Conservation (phyloP, 768 basidiomycete species). For the Boletus vermiculosoides region DNA sequence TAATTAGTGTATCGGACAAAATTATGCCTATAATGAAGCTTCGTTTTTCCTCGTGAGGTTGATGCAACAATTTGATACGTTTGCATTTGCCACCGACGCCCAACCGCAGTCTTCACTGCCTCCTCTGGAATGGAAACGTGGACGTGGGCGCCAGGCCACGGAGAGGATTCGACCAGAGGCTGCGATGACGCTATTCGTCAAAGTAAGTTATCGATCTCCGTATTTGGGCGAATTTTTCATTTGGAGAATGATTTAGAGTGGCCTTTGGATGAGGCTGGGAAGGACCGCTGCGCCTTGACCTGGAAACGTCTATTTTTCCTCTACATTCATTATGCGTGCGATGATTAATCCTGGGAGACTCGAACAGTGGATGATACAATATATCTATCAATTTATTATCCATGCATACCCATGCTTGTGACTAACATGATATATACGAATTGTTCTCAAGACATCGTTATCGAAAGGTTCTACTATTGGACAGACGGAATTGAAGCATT, state of each 20-base stretch:
- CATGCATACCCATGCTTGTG: constrained; percentile 6
- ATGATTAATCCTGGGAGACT: background rate
- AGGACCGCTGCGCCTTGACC: constrained; percentile 21
- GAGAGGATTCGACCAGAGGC: constrained; percentile 65
- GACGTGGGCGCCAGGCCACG: constrained; percentile 44
- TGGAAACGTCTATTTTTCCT: background rate
- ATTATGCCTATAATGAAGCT: constrained; percentile 75
- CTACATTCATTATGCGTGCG: background rate
- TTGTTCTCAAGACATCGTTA: background rate
- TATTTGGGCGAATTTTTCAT: constrained; percentile 5
- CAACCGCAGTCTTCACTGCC: constrained; percentile 65
- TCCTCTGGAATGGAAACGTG: constrained; percentile 51
- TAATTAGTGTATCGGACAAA: constrained; percentile 63
- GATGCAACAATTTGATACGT: constrained; percentile 60
- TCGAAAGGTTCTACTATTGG: background rate
- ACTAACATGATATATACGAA: background rate
- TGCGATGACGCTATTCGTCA: constrained; percentile 64
- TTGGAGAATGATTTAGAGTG: constrained; percentile 41
- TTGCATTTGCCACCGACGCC: constrained; percentile 57
- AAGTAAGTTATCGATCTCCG: constrained; percentile 41
- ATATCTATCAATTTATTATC: constrained; percentile 20
- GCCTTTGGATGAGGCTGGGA: constrained; percentile 55
- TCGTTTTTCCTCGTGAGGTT: constrained; percentile 70
- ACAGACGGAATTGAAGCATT: background rate
- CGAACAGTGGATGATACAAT: background rate